Conservation (phyloP, 495 filamentous ascomycete species). For the Trichoderma orchidacearum region DNA sequence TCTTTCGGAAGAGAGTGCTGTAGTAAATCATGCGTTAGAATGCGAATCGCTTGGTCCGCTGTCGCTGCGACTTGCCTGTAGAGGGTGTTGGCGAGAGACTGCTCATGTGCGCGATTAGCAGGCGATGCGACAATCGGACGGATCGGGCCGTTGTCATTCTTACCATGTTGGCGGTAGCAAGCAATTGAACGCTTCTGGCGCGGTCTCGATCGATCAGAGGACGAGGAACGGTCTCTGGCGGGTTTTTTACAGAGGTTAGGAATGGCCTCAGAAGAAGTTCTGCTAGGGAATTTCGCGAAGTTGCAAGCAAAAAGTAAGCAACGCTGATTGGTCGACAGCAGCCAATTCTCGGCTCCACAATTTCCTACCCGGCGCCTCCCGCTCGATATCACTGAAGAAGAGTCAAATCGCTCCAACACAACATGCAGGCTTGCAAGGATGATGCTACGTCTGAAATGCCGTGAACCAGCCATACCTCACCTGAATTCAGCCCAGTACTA, state of each 20-base stretch:
- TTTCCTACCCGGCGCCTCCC: background rate
- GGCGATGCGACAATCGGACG: background rate
- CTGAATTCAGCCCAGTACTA: too few relatives aligned
- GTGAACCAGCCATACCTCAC: too few relatives aligned
- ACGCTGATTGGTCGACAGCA: background rate
- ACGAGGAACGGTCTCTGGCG: background rate
- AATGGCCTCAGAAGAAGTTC: constrained; percentile 1
- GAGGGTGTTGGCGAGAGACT: constrained; percentile 18
- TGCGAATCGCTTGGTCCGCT: background rate
- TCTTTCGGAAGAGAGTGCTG: constrained; percentile 74
- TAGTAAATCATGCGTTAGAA: background rate
- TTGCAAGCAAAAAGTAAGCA: background rate
- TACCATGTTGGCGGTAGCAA: background rate
- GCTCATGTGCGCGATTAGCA: constrained; percentile 3
- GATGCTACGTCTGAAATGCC: too few relatives aligned
- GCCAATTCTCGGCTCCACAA: background rate
- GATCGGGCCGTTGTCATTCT: background rate
- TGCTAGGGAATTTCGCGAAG: constrained; percentile 3
- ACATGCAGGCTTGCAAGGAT: too few relatives aligned
- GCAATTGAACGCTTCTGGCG: constrained; percentile 1
- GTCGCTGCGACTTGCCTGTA: constrained; percentile 60
- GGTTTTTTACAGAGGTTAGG: background rate
- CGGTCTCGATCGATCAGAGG: background rate
- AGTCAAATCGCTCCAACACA: too few relatives aligned
- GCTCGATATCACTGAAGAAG: too few relatives aligned